A percentile compares a stretch with the other conserved stretches of the same genome.
These are phyloP conservation scores for Echinosphaeria canescens DNA, from an alignment of 2,329 filamentous ascomycete genomes.

Conservation along the genomic window DNA sequence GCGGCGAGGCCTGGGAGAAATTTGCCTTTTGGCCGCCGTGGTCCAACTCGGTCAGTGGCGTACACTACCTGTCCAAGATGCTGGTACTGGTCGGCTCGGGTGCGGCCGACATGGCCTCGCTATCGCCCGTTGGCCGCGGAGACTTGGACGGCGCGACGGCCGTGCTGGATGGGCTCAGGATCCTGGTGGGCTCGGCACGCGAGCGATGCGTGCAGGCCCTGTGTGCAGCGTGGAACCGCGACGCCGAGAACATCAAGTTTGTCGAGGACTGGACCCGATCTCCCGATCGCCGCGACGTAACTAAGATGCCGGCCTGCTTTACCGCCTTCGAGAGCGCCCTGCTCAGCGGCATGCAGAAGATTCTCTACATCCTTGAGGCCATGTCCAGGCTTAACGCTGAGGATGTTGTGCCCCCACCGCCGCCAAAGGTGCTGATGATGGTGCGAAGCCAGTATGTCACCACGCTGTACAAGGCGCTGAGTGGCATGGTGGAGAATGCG, in stretches of 20 bases:
- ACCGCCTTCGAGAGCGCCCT: conserved; percentile 67
- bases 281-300: conserved; percentile 64
- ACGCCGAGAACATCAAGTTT: conserved; percentile 79
- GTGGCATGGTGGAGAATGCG: conserved; percentile 93
- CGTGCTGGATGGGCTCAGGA: conserved; percentile 50
- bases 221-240: conserved; percentile 79
- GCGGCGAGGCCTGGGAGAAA: conserved; percentile 78
- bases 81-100: conserved; percentile 68
- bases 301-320: conserved; percentile 76
- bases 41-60: conserved; percentile 81
- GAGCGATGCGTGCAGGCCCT: conserved; percentile 74
- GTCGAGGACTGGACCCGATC: conserved; percentile 88
- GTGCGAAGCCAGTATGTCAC: conserved; percentile 83
- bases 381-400: conserved; percentile 50
- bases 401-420: conserved; percentile 68
- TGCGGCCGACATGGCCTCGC: conserved; percentile 63
- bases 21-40: conserved; percentile 92
- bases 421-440: conserved; percentile 73
- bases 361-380: conserved; percentile 79
- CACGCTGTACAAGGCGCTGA: conserved; percentile 82
- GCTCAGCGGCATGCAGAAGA: conserved; percentile 77
- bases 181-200: conserved; percentile 54
- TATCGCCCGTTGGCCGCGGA: conserved; percentile 38
- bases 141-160: no score
- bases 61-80: conserved; percentile 71